These are phyloP conservation scores for Penicillium sp. DNA, from an alignment of 2,329 filamentous ascomycete species.

Conservation along the genomic window DNA sequence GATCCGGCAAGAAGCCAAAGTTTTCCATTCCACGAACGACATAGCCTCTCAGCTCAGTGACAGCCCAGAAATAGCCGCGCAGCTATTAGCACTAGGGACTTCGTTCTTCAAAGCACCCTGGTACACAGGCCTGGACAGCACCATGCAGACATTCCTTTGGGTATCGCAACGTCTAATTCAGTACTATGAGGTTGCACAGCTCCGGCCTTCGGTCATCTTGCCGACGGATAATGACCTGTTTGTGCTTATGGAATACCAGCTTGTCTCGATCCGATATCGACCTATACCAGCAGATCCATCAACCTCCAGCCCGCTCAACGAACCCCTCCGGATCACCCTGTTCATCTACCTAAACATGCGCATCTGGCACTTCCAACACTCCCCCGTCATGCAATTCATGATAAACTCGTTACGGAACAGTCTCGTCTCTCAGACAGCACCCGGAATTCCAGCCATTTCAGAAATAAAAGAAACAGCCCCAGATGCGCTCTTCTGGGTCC, in stretches of 20 bases:
- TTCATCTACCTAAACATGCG: slow-evolving; percentile 9
- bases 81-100: not conserved
- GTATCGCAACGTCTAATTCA: not conserved
- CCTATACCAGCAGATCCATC: too few species aligned
- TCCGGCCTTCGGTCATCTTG: not conserved
- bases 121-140: not conserved
- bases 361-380: slow-evolving; percentile 8
- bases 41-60: not conserved
- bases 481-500: not conserved
- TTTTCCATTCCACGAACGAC: not conserved
- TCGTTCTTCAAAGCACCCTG: slow-evolving; percentile 1
- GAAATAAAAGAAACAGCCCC: not conserved
- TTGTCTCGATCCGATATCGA: not conserved
- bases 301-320: not conserved
- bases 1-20: slow-evolving; percentile 4
- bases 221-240: slow-evolving; percentile 14
- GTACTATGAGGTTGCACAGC: not conserved
- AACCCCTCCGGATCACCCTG: slow-evolving; percentile 2
- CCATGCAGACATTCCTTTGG: slow-evolving; percentile 1
- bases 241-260: slow-evolving; percentile 2
- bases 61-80: not conserved
- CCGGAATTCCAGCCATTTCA: too few species aligned
- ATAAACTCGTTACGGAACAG: not conserved
- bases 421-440: not conserved
- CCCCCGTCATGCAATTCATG: slow-evolving; percentile 8